A percentile compares a stretch with the other conserved stretches of the same genome.
phyloP scores from a whole-genome alignment of 148 eudicot species.

The Nyssa sinensis region DNA sequence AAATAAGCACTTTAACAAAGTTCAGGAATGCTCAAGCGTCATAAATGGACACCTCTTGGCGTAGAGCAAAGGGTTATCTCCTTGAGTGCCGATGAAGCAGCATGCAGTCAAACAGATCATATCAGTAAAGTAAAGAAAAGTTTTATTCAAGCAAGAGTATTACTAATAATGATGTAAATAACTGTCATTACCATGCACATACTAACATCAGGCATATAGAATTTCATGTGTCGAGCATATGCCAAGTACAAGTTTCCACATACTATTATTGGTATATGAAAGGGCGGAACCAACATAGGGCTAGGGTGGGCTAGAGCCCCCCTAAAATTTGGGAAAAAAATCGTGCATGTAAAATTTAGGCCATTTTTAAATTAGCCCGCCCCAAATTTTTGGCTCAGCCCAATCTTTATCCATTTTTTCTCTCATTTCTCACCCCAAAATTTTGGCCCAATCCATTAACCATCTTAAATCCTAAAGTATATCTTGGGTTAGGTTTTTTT shows the following conservation, averaged over 20 bases:
- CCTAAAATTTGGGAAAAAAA: no score
- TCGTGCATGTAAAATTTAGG: no score
- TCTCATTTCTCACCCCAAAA: no score
- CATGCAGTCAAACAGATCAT: neutral
- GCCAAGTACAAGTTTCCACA: neutral
- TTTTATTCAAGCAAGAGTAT: neutral
- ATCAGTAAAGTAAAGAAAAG: neutral
- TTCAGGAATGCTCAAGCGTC: conserved; percentile 1
- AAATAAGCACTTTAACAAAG: conserved; percentile 7
- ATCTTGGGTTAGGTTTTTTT: no score
- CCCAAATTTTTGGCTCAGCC: no score
- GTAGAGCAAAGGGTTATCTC: neutral
- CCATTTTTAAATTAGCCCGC: no score
- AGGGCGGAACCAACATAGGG: no score
- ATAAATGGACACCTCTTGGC: neutral
- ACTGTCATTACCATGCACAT: conserved; percentile 2
- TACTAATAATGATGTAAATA: neutral
- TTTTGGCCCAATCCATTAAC: no score
- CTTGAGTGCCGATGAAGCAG: neutral
- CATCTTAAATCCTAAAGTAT: no score
- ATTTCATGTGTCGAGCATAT: neutral
- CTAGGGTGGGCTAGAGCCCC: no score
- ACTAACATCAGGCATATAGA: neutral
- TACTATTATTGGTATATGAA: no score
- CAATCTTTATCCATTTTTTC: no score